Conservation (phyloP, 169 alveolate species). For the Cryptosporidium parvum region DNA sequence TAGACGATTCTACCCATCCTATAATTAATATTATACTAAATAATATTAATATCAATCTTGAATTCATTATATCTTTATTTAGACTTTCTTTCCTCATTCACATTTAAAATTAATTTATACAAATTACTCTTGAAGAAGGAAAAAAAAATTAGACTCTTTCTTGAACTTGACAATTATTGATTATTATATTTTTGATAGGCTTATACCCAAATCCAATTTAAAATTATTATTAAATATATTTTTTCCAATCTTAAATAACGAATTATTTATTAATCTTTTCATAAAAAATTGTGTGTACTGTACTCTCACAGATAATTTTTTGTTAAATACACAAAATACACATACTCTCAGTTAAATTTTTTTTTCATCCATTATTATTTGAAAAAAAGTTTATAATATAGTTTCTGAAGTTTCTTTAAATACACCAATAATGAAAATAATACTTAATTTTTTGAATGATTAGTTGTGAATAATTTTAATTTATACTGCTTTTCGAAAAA, state of each 20-base stretch:
- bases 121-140: background rate
- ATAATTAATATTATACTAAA: constrained; percentile 11
- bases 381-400: too few relatives aligned
- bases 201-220: background rate
- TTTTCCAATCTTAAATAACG: background rate
- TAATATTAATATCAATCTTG: background rate
- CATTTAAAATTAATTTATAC: background rate
- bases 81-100: constrained; percentile 5
- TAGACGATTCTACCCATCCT: background rate
- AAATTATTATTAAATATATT: background rate
- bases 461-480: too few relatives aligned
- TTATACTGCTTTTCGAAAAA: background rate
- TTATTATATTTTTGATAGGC: background rate
- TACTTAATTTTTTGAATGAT: too few relatives aligned
- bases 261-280: background rate
- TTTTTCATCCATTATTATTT: background rate
- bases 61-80: constrained; percentile 11
- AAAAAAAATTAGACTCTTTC: background rate
- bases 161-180: background rate
- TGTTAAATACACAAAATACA: background rate
- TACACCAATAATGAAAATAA: background rate
- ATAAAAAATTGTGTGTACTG: constrained; percentile 12
- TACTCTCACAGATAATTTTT: constrained; percentile 9
- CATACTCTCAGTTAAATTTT: background rate
- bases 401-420: background rate